These are phyloP conservation scores for Citrus sinensis DNA, from an alignment of 345 rosid genomes.

Conservation along the genomic window DNA sequence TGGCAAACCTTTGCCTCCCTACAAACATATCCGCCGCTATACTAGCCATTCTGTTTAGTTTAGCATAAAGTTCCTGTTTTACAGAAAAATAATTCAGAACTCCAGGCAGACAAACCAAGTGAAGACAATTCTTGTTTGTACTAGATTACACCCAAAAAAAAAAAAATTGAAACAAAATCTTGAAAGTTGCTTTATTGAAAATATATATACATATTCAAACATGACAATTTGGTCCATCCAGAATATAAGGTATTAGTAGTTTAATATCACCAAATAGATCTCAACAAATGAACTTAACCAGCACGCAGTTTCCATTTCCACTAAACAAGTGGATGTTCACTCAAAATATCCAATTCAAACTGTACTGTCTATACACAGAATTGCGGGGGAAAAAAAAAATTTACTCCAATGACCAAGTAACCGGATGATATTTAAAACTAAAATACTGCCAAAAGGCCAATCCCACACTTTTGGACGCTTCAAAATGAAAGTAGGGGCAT, in stretches of 20 bases:
- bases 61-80: constrained; percentile 80
- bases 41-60: constrained; percentile 77
- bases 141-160: neutral
- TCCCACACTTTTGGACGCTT: neutral
- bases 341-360: neutral
- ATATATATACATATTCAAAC: neutral
- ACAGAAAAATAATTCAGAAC: constrained; percentile 15
- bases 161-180: neutral
- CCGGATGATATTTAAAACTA: neutral
- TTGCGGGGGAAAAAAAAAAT: neutral
- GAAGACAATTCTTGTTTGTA: neutral
- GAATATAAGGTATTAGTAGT: neutral
- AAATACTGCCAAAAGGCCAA: neutral
- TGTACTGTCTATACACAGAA: neutral
- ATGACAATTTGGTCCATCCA: neutral
- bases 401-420: neutral
- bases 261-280: neutral
- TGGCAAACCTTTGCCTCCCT: constrained; percentile 95
- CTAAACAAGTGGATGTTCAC: neutral
- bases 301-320: neutral
- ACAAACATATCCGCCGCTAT: constrained; percentile 97
- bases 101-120: neutral
- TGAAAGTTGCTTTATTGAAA: neutral
- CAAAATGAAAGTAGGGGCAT: neutral
- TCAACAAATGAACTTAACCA: constrained; percentile 1